Base-by-base conservation (phyloP, 805 yeast species). In the Pichia gijzeniarum region DNA sequence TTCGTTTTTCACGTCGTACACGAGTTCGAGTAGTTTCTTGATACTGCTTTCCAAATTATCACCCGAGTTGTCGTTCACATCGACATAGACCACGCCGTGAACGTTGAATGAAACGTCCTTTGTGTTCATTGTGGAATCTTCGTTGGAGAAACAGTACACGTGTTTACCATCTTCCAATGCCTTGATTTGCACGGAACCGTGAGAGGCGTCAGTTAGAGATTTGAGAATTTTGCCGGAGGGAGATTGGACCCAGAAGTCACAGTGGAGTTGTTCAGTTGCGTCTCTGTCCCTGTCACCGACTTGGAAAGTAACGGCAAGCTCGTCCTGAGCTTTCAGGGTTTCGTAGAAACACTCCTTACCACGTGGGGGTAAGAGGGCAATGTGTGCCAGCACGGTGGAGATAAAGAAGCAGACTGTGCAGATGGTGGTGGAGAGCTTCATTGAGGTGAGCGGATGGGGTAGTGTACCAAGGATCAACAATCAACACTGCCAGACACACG, bases 81-180 rank as follows among this genome's bases (percentile, higher is more conserved):
- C 95, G 42, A 91, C 79, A 62, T 85, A 91, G 45, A 90, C 79
- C 30, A 86, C 88, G 25, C 97, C 98, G 62, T 89, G 96, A 47
- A 91, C 87, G 65, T 91, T 93, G 74, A 91, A 91, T 0, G 96
- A 83, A 33, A 91, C 95, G 61, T 91, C 99, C 65, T 88, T 84
- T 42, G 93, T 86, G 36, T 74, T 77, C 39, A 81, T 62, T 18
- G 77, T 71, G 6, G 86, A 72, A 56, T 77, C 80, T 64, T 89
- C 96, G 65, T 93, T 91, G 54, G 91, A 79, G 72, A 91, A 91
- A 68, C 99, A 91, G 72, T 85, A 93, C 52, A 79, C 75, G 69
- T 79, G 85, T 61, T 82, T 84, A 44, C 98, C 98, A 45, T 67
- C 64, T 49, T 72, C 66, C 43, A 74, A 70, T 41, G 95, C 91